Percentiles rank a stretch among this genome's conserved stretches.
Conservation (phyloP, 352 stramenopile genomes). For the Globisporangium cederbergense region DNA sequence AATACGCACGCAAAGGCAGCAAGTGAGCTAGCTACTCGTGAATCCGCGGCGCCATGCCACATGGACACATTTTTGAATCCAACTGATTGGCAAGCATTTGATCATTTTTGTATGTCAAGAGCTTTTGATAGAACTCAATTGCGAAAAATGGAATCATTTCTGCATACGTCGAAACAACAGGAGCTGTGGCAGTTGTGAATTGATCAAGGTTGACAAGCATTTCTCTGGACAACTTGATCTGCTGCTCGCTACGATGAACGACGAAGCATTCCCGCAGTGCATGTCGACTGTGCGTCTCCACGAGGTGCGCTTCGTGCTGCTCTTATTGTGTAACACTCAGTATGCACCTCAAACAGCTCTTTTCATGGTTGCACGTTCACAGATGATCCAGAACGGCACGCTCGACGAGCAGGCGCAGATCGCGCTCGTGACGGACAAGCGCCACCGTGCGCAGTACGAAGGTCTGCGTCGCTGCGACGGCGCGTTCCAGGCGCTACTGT, state of each 20-base stretch:
- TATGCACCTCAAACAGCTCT: neutral
- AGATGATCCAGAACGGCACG: constrained; percentile 45
- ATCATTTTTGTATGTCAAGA: too few species aligned
- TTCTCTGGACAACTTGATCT: neutral
- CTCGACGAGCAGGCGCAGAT: constrained; percentile 37
- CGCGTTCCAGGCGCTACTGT: constrained; percentile 47
- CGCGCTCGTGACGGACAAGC: constrained; percentile 38
- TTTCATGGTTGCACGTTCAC: neutral
- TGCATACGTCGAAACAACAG: too few species aligned
- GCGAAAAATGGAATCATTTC: neutral
- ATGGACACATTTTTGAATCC: neutral
- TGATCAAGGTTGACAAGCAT: neutral
- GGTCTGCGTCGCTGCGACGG: constrained; percentile 49
- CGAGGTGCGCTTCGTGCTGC: constrained; percentile 30
- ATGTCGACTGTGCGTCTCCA: constrained; percentile 58
- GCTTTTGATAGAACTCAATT: neutral
- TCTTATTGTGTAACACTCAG: neutral
- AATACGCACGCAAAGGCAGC: neutral
- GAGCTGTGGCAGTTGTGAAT: neutral
- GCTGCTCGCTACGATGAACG: constrained; percentile 23
- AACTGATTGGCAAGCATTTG: neutral
- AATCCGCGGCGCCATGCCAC: neutral
- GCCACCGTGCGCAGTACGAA: constrained; percentile 39
- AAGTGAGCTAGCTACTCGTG: too few species aligned
- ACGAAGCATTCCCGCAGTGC: constrained; percentile 53